Percentiles rank a stretch among this genome's conserved stretches.
Conservation (phyloP, 2,329 filamentous ascomycete species). For the Emmonsiellopsis sp. region DNA sequence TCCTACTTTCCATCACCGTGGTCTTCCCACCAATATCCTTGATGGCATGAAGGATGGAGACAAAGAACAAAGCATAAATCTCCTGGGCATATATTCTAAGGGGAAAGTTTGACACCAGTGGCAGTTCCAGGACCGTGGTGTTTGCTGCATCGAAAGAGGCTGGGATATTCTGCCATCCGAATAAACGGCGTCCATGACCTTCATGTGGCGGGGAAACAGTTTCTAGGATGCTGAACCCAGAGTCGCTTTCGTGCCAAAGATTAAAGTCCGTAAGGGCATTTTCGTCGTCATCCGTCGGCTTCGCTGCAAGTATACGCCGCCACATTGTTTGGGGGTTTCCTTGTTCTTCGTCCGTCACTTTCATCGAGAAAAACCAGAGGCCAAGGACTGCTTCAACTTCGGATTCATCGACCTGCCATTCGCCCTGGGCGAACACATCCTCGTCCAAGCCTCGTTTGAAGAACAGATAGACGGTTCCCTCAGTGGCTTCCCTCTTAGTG, state of each 20-base stretch:
- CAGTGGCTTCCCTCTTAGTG: neutral
- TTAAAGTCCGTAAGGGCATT: slow-evolving; percentile 14
- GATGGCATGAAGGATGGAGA: slow-evolving; percentile 18
- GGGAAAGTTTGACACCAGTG: slow-evolving; percentile 17
- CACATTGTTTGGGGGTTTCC: neutral
- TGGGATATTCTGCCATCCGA: slow-evolving; percentile 5
- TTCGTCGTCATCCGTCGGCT: slow-evolving; percentile 12
- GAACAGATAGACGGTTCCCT: slow-evolving; percentile 3
- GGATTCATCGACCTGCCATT: slow-evolving; percentile 18
- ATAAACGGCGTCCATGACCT: neutral
- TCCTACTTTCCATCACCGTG: slow-evolving; percentile 10
- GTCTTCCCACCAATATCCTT: slow-evolving; percentile 9
- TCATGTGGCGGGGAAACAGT: slow-evolving; percentile 9
- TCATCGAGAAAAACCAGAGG: slow-evolving; percentile 24
- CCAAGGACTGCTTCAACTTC: slow-evolving; percentile 26
- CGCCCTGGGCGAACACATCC: neutral
- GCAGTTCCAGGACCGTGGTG: slow-evolving; percentile 15
- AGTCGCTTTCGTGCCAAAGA: neutral
- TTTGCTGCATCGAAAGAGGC: slow-evolving; percentile 17
- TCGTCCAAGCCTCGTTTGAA: slow-evolving; percentile 1
- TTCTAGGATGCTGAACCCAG: slow-evolving; percentile 6
- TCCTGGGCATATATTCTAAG: slow-evolving; percentile 25
- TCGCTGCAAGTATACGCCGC: slow-evolving; percentile 2
- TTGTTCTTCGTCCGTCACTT: neutral
- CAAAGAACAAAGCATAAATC: slow-evolving; percentile 17